Conservation (phyloP, 2,329 filamentous ascomycete genomes). For the Beauveria sp. region DNA sequence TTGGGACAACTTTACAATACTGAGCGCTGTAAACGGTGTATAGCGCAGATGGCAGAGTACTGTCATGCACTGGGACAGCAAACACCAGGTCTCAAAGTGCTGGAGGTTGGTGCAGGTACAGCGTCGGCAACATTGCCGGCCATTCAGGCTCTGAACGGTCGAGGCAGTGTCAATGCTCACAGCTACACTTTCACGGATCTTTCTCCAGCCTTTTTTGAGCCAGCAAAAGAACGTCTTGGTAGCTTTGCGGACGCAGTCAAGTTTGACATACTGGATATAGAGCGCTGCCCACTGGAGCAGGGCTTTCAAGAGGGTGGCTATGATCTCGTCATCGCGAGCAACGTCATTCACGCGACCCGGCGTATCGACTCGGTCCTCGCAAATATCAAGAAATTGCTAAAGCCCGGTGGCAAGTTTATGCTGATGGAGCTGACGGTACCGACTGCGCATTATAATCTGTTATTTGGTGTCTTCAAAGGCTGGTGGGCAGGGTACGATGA, state of each 20-base stretch:
- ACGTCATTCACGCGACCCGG: slow-evolving; percentile 32
- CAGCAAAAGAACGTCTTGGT: slow-evolving; percentile 23
- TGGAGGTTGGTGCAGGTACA: slow-evolving; percentile 36
- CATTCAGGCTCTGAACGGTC: slow-evolving; percentile 23
- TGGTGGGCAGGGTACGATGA: slow-evolving; percentile 29
- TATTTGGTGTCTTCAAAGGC: slow-evolving; percentile 27
- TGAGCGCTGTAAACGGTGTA: neutral
- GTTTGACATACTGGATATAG: slow-evolving; percentile 21
- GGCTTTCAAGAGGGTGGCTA: slow-evolving; percentile 23
- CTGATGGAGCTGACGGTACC: slow-evolving; percentile 29
- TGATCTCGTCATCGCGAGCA: slow-evolving; percentile 32
- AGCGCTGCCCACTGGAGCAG: slow-evolving; percentile 21
- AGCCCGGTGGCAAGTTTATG: slow-evolving; percentile 37
- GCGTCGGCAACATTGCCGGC: slow-evolving; percentile 31
- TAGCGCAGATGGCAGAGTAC: neutral
- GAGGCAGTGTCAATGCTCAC: neutral
- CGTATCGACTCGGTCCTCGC: neutral
- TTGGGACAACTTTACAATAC: neutral
- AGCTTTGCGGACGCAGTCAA: slow-evolving; percentile 13
- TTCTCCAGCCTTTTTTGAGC: slow-evolving; percentile 31
- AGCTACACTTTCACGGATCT: slow-evolving; percentile 40
- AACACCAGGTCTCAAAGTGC: slow-evolving; percentile 33
- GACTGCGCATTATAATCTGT: slow-evolving; percentile 15
- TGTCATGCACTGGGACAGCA: slow-evolving; percentile 23
- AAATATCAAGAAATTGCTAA: slow-evolving; percentile 25